Conservation (phyloP, 2,329 filamentous ascomycete species). For the Fusarium anguioides region DNA sequence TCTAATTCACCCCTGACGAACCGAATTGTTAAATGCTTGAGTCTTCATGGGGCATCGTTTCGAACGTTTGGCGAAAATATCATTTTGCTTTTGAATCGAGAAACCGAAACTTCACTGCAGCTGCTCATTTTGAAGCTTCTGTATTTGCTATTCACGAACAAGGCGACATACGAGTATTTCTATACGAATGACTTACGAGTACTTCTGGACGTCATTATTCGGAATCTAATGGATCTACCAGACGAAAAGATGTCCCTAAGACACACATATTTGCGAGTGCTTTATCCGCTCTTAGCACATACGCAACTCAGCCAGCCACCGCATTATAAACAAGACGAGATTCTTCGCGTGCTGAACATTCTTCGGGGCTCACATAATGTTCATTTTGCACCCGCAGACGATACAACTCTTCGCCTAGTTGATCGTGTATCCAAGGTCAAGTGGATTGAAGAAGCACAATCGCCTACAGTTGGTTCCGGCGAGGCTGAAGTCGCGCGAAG, state of each 20-base stretch:
- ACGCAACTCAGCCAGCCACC: constrained; percentile 89
- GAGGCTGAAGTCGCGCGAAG: constrained; percentile 65
- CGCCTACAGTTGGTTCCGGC: constrained; percentile 46
- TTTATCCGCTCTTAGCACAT: constrained; percentile 90
- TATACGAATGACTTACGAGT: constrained; percentile 98
- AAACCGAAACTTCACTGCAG: constrained; percentile 93
- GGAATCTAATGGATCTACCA: constrained; percentile 95
- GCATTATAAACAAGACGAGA: constrained; percentile 91
- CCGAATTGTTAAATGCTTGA: constrained; percentile 90
- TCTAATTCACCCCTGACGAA: constrained; percentile 76
- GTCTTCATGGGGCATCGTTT: constrained; percentile 80
- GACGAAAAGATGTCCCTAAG: constrained; percentile 81
- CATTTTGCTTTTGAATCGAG: constrained; percentile 92
- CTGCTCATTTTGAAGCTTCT: constrained; percentile 95
- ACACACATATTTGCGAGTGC: constrained; percentile 93
- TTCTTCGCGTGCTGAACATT: constrained; percentile 79
- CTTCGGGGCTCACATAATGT: constrained; percentile 72
- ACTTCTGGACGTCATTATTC: constrained; percentile 93
- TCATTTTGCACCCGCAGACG: constrained; percentile 84
- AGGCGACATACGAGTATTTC: constrained; percentile 94
- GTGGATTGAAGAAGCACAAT: constrained; percentile 66
- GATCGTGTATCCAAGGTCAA: constrained; percentile 78
- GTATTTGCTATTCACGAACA: constrained; percentile 94
- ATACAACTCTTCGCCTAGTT: constrained; percentile 81
- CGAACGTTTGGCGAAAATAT: constrained; percentile 98